Percentiles rank a stretch among this genome's conserved stretches.
Evolutionary conservation across 768 basidiomycete species (phyloP).

Genomic region (Suillus ampliporus): DNA sequence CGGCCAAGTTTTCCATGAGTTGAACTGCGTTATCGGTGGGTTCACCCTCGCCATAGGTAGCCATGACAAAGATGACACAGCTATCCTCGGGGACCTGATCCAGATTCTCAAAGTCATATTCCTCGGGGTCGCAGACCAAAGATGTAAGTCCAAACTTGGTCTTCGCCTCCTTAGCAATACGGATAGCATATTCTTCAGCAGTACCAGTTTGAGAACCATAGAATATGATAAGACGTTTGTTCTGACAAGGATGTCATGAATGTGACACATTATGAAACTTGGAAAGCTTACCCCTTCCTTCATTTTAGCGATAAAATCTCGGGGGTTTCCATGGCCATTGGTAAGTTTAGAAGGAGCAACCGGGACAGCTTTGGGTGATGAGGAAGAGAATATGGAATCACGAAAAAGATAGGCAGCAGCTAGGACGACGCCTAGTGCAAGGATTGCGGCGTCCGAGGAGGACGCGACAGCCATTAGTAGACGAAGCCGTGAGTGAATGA

Average conservation of each 20-base stretch:
- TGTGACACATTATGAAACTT: slow-evolving; percentile 15
- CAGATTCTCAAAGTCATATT: slow-evolving; percentile 97
- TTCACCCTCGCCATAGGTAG: slow-evolving; percentile 98
- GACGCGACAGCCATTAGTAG: slow-evolving; percentile 62
- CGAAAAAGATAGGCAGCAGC: slow-evolving; percentile 85
- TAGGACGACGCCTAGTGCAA: slow-evolving; percentile 74
- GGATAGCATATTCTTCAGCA: slow-evolving; percentile 97
- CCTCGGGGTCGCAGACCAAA: slow-evolving; percentile 97
- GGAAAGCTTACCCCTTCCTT: slow-evolving; percentile 77
- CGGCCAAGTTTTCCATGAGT: slow-evolving; percentile 90
- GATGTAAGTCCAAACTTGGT: slow-evolving; percentile 94
- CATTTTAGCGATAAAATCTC: slow-evolving; percentile 95
- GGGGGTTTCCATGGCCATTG: slow-evolving; percentile 84
- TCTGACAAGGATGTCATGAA: slow-evolving; percentile 51
- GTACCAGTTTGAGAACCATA: slow-evolving; percentile 99
- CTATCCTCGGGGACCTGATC: slow-evolving; percentile 88
- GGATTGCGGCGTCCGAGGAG: slow-evolving; percentile 74
- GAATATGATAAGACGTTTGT: slow-evolving; percentile 96
- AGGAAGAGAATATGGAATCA: slow-evolving; percentile 74
- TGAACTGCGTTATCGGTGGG: slow-evolving; percentile 97
- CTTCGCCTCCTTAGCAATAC: slow-evolving; percentile 98
- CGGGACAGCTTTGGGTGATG: slow-evolving; percentile 64
- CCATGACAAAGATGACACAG: slow-evolving; percentile 93
- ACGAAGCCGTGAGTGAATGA: slow-evolving; percentile 13
- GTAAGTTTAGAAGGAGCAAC: slow-evolving; percentile 47